phyloP scores from a whole-genome alignment of 176 grass and related monocot species.

The Phoenix dactylifera region DNA sequence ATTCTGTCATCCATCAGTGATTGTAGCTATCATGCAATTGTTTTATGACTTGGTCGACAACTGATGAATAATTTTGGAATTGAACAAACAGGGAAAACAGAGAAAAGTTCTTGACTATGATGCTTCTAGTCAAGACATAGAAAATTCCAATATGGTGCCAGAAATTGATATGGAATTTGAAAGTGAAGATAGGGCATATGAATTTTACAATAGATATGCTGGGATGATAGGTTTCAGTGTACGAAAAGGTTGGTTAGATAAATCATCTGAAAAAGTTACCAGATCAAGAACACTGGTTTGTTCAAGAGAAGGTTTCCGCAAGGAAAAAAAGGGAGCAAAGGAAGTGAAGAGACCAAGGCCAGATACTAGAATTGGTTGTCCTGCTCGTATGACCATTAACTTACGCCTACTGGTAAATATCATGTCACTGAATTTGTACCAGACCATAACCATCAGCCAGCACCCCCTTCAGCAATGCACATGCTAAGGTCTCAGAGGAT shows the following conservation, averaged over 20 bases:
- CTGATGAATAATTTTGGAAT: not conserved
- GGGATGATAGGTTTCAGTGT: constrained; percentile 37
- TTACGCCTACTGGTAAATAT: constrained; percentile 27
- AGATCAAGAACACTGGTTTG: constrained; percentile 40
- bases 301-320: constrained; percentile 46
- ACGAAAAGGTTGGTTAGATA: constrained; percentile 35
- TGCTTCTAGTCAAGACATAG: constrained; percentile 12
- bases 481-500: constrained; percentile 44
- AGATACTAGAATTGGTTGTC: constrained; percentile 47
- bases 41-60: not conserved
- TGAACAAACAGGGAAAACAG: constrained; percentile 37
- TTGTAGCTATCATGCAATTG: not conserved
- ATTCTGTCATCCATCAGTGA: not conserved
- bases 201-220: constrained; percentile 43
- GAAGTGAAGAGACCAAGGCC: constrained; percentile 31
- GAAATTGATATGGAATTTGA: constrained; percentile 46
- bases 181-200: constrained; percentile 30
- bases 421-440: constrained; percentile 31
- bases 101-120: constrained; percentile 46
- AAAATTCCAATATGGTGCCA: constrained; percentile 32
- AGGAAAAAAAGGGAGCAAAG: constrained; percentile 34
- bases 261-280: constrained; percentile 29
- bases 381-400: constrained; percentile 35
- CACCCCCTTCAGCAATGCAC: constrained; percentile 37
- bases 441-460: constrained; percentile 47